Percentiles rank a stretch among this genome's conserved stretches.
These are phyloP conservation scores for Citrus glauca DNA, from an alignment of 345 rosid species.

Conservation along the genomic window DNA sequence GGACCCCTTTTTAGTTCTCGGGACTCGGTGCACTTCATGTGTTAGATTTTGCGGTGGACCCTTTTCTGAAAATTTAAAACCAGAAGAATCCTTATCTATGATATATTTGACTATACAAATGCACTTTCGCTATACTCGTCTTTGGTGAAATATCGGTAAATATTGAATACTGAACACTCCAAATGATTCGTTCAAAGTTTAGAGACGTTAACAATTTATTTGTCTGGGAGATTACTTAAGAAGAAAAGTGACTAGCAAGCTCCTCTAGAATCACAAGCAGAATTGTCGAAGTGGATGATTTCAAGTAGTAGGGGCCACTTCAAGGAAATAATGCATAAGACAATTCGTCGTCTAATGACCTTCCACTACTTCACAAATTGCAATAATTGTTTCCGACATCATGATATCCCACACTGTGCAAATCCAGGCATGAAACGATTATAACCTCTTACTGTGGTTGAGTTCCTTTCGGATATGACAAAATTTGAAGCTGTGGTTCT, in stretches of 20 bases:
- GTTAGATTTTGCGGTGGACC: background rate
- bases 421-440: background rate
- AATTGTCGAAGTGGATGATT: background rate
- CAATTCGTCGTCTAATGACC: background rate
- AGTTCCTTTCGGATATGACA: background rate
- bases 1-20: background rate
- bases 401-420: background rate
- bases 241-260: background rate
- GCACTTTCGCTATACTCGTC: background rate
- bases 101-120: background rate
- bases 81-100: background rate
- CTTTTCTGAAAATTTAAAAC: background rate
- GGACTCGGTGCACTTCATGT: background rate
- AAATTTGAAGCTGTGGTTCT: background rate
- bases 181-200: background rate
- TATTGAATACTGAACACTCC: background rate
- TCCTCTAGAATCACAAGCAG: background rate
- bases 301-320: background rate
- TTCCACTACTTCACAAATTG: background rate
- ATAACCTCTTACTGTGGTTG: background rate
- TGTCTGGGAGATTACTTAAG: background rate
- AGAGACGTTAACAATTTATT: background rate
- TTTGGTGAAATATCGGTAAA: background rate
- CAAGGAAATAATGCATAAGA: background rate
- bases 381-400: background rate